Evolutionary conservation across 345 rosid genomes (phyloP).

Genomic region (Noccaea bulbosa): DNA sequence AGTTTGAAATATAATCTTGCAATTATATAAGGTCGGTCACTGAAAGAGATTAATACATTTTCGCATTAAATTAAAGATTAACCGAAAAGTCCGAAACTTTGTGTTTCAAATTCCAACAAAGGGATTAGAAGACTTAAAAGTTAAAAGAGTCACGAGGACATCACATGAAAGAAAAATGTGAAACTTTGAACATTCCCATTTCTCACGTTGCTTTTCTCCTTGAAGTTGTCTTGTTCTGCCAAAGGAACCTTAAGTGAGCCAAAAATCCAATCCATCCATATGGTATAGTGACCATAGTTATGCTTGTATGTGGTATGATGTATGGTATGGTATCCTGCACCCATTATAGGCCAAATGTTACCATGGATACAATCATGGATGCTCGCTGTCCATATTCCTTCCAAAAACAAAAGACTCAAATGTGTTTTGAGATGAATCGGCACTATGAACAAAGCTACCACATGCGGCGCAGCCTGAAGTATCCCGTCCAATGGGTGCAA

Average conservation of each 20-base stretch:
- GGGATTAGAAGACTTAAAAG: neutral
- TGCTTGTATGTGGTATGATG: constrained; percentile 91
- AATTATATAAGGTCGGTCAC: neutral
- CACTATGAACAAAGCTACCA: constrained; percentile 61
- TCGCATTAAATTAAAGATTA: neutral
- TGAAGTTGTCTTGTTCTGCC: constrained; percentile 38
- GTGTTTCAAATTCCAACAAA: neutral
- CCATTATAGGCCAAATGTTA: constrained; percentile 86
- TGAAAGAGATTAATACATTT: neutral
- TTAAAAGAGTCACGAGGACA: constrained; percentile 17
- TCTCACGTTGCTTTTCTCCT: constrained; percentile 22
- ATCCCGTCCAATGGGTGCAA: constrained; percentile 83
- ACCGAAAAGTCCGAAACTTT: neutral
- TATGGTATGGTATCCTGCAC: constrained; percentile 92
- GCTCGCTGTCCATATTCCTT: constrained; percentile 77
- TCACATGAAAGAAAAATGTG: neutral
- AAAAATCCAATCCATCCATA: constrained; percentile 93
- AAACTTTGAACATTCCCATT: neutral
- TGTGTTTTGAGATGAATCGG: constrained; percentile 77
- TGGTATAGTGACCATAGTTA: constrained; percentile 87
- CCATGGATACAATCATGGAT: constrained; percentile 86
- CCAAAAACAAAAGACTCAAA: constrained; percentile 64
- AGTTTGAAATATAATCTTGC: neutral
- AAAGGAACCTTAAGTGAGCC: constrained; percentile 72
- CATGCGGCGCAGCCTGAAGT: constrained; percentile 83